Conservation (phyloP, 2,329 filamentous ascomycete genomes). For the Aureobasidium namibiae region DNA sequence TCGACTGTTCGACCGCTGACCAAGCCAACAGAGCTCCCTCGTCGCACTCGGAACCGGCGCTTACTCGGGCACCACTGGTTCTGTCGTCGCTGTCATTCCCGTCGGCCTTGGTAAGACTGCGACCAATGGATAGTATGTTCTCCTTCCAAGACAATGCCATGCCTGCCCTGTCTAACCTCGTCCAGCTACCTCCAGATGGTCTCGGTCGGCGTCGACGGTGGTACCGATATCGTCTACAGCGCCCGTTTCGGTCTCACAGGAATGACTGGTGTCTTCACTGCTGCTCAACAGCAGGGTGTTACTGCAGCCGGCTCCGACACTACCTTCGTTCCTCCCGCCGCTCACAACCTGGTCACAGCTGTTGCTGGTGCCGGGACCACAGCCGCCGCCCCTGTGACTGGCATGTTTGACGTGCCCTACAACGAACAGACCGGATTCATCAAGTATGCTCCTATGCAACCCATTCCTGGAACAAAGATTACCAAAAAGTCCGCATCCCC, state of each 20-base stretch:
- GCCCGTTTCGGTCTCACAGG: conserved; percentile 54
- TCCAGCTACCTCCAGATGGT: conserved; percentile 52
- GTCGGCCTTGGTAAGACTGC: neutral
- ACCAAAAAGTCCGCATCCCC: conserved; percentile 43
- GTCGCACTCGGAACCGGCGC: neutral
- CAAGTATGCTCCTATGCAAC: conserved; percentile 55
- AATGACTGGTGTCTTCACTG: conserved; percentile 54
- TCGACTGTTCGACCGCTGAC: neutral
- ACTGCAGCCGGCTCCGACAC: conserved; percentile 30
- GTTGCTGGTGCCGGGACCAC: conserved; percentile 16
- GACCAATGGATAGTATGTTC: conserved; percentile 7
- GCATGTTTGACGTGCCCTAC: conserved; percentile 40
- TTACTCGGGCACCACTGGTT: neutral
- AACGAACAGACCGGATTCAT: conserved; percentile 48
- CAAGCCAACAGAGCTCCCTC: neutral
- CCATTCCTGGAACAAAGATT: conserved; percentile 51
- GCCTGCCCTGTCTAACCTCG: neutral
- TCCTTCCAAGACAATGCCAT: conserved; percentile 22
- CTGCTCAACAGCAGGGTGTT: conserved; percentile 30
- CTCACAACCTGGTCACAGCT: conserved; percentile 25
- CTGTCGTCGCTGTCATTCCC: neutral
- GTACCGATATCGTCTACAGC: conserved; percentile 52
- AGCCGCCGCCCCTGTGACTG: conserved; percentile 16
- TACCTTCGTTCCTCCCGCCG: conserved; percentile 10
- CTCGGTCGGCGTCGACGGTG: conserved; percentile 46